Percentiles rank a stretch among this genome's conserved stretches.
Conservation (phyloP, 2,329 filamentous ascomycete genomes). For the Orbilia javanica region DNA sequence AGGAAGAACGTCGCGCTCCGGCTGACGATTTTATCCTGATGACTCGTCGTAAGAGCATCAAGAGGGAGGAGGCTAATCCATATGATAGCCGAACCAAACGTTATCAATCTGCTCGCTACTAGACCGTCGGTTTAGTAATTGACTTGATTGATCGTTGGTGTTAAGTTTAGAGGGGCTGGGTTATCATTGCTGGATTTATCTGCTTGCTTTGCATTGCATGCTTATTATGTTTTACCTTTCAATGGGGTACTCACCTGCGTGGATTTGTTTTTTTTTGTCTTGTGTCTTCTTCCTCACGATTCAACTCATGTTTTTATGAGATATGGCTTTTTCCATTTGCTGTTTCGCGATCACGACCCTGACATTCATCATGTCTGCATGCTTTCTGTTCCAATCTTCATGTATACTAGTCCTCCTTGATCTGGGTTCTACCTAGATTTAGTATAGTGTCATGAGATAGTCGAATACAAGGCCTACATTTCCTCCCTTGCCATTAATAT, state of each 20-base stretch:
- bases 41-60: background rate
- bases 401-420: conserved; percentile 6
- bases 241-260: background rate
- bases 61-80: too few species aligned
- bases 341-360: background rate
- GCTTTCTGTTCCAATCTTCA: background rate
- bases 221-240: background rate
- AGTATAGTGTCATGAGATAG: conserved; percentile 4
- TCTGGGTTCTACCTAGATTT: background rate
- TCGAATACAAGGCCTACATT: background rate
- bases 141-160: background rate
- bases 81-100: too few species aligned
- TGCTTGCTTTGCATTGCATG: background rate
- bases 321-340: background rate
- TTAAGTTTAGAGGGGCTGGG: background rate
- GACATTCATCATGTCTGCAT: background rate
- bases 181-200: too few species aligned
- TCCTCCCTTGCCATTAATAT: background rate
- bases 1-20: background rate
- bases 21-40: conserved; percentile 18
- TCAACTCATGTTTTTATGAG: background rate
- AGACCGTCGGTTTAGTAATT: background rate
- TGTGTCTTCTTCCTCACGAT: background rate
- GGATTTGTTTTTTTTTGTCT: background rate
- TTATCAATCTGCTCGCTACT: conserved; percentile 31